A percentile compares a stretch with the other conserved stretches of the same genome.
Conservation (phyloP, 192 early-diverging fungal species). For the Dispira simplex region DNA sequence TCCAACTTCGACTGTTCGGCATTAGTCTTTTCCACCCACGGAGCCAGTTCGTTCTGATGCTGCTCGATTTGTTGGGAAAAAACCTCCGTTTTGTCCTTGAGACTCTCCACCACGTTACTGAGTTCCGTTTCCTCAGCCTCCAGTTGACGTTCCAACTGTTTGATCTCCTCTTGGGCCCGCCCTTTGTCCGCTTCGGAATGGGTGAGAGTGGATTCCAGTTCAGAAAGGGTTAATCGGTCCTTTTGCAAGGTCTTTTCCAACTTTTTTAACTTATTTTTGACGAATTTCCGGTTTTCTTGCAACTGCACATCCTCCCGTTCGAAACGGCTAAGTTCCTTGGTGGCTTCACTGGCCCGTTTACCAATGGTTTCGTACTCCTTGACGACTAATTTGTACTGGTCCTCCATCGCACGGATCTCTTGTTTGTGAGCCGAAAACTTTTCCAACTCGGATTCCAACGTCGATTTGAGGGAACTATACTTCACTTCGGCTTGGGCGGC, state of each 20-base stretch:
- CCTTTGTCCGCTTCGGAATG: conserved; percentile 50
- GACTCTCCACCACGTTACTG: conserved; percentile 58
- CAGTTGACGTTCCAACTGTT: conserved; percentile 42
- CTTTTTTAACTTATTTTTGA: conserved; percentile 66
- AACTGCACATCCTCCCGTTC: conserved; percentile 74
- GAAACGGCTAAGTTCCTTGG: conserved; percentile 41
- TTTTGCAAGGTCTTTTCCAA: conserved; percentile 45
- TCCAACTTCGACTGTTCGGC: conserved; percentile 56
- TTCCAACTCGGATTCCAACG: conserved; percentile 39
- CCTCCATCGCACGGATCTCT: conserved; percentile 44
- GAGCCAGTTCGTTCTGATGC: conserved; percentile 69
- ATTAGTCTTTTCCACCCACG: conserved; percentile 75
- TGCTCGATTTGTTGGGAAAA: conserved; percentile 68
- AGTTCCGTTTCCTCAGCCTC: conserved; percentile 48
- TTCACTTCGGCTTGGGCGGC: conserved; percentile 27
- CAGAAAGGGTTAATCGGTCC: conserved; percentile 36
- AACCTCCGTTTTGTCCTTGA: conserved; percentile 79
- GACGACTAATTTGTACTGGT: conserved; percentile 29
- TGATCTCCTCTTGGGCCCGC: conserved; percentile 38
- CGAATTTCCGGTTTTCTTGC: conserved; percentile 73
- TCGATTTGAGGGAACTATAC: conserved; percentile 32
- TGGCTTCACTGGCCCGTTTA: conserved; percentile 35
- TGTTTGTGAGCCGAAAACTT: conserved; percentile 44
- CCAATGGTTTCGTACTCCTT: conserved; percentile 50
- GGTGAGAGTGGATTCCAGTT: conserved; percentile 46